phyloP scores from a whole-genome alignment of 2,329 filamentous ascomycete species.

The Paramyrothecium roridum region DNA sequence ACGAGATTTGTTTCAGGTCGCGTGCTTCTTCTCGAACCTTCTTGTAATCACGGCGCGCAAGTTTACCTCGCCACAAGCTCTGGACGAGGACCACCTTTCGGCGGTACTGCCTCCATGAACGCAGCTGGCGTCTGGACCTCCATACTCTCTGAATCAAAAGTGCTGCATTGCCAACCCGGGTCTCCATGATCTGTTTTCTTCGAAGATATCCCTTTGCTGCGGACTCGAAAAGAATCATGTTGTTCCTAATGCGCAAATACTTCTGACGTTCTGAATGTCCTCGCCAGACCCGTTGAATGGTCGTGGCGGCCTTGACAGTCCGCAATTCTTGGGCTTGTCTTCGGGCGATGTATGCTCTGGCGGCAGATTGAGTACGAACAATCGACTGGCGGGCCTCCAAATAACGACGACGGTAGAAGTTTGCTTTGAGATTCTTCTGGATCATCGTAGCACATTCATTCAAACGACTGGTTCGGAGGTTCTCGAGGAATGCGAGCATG shows the following conservation, averaged over 20 bases:
- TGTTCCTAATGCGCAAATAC: slow-evolving; percentile 74
- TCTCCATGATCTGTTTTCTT: slow-evolving; percentile 90
- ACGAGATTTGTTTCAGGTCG: slow-evolving; percentile 98
- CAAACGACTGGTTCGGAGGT: slow-evolving; percentile 82
- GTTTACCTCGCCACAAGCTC: slow-evolving; percentile 85
- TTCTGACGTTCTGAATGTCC: slow-evolving; percentile 84
- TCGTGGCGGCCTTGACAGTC: slow-evolving; percentile 81
- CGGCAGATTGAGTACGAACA: slow-evolving; percentile 73
- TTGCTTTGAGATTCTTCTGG: slow-evolving; percentile 94
- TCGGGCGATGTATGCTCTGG: slow-evolving; percentile 75
- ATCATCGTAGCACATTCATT: slow-evolving; percentile 97
- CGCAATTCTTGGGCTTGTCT: slow-evolving; percentile 76
- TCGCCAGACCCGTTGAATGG: slow-evolving; percentile 93
- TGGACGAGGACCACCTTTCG: slow-evolving; percentile 87
- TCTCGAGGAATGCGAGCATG: slow-evolving; percentile 97
- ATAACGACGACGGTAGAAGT: slow-evolving; percentile 91
- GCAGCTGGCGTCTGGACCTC: slow-evolving; percentile 76
- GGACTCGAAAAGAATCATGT: slow-evolving; percentile 86
- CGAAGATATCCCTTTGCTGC: slow-evolving; percentile 88
- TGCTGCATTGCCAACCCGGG: slow-evolving; percentile 86
- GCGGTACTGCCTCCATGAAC: slow-evolving; percentile 82
- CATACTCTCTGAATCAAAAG: slow-evolving; percentile 87
- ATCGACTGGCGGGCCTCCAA: slow-evolving; percentile 82
- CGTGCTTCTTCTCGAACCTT: slow-evolving; percentile 88
- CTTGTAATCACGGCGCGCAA: slow-evolving; percentile 83